A percentile compares a stretch with the other conserved stretches of the same genome.
phyloP scores from a whole-genome alignment of 2,329 filamentous ascomycete genomes.

The Monilinia vaccinii-corymbosi region DNA sequence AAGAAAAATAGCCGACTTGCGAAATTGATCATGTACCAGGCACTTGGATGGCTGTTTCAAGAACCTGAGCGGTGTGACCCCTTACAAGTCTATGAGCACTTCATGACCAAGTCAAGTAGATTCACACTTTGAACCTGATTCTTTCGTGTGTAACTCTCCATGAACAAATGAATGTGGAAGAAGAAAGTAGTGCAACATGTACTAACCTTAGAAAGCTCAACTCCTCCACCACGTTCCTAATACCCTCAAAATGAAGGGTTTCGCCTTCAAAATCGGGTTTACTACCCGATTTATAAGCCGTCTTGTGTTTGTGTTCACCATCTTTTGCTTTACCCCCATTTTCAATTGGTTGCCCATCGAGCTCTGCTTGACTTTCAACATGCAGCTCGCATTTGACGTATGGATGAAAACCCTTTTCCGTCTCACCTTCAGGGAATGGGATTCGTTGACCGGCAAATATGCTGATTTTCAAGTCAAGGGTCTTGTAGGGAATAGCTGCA shows the following conservation, averaged over 20 bases:
- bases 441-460: slow-evolving; percentile 71
- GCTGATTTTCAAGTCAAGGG: slow-evolving; percentile 60
- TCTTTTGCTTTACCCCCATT: slow-evolving; percentile 44
- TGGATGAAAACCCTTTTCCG: slow-evolving; percentile 49
- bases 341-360: slow-evolving; percentile 27
- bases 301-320: slow-evolving; percentile 50
- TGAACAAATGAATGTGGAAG: slow-evolving; percentile 3
- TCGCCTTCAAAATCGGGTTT: slow-evolving; percentile 55
- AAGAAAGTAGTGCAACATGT: slow-evolving; percentile 10
- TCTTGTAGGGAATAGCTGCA: slow-evolving; percentile 35
- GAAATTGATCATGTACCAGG: background rate
- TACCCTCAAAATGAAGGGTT: slow-evolving; percentile 48
- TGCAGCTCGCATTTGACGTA: slow-evolving; percentile 75
- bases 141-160: background rate
- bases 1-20: background rate
- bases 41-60: background rate
- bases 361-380: slow-evolving; percentile 51
- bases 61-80: background rate
- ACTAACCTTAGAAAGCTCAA: slow-evolving; percentile 66
- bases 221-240: slow-evolving; percentile 53
- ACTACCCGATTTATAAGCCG: slow-evolving; percentile 44
- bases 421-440: slow-evolving; percentile 51
- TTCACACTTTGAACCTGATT: background rate
- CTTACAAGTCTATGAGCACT: background rate
- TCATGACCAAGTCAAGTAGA: background rate